Evolutionary conservation across 441 rosid species (phyloP).

Genomic region (Theobroma grandiflorum): DNA sequence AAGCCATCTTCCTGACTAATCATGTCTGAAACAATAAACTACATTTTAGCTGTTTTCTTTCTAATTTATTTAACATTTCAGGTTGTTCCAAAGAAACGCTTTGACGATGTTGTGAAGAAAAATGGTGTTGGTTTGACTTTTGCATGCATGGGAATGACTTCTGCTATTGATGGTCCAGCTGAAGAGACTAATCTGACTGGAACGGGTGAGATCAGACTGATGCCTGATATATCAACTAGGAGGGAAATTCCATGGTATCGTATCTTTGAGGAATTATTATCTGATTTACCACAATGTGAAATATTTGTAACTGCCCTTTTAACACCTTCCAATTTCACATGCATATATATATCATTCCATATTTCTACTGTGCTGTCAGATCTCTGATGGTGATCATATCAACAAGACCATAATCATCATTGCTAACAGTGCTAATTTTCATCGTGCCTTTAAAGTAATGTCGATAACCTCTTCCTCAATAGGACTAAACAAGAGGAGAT

Average conservation of each 20-base stretch:
- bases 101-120: slow-evolving; percentile 62
- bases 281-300: slow-evolving; percentile 14
- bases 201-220: slow-evolving; percentile 86
- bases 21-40: neutral
- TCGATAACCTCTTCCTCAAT: slow-evolving; percentile 22
- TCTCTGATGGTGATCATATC: neutral
- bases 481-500: slow-evolving; percentile 85
- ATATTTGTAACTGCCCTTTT: neutral
- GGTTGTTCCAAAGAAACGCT: slow-evolving; percentile 82
- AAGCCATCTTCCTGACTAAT: slow-evolving; percentile 11
- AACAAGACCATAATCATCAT: neutral
- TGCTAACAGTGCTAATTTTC: slow-evolving; percentile 4
- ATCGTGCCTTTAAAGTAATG: neutral
- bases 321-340: neutral
- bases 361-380: neutral
- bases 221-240: slow-evolving; percentile 84
- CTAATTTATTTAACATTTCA: slow-evolving; percentile 42
- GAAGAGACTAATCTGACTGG: slow-evolving; percentile 72
- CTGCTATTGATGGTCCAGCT: slow-evolving; percentile 79
- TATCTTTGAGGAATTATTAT: neutral
- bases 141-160: slow-evolving; percentile 86
- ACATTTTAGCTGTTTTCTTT: neutral
- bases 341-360: slow-evolving; percentile 13
- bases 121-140: slow-evolving; percentile 86
- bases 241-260: slow-evolving; percentile 80